These are phyloP conservation scores for Pythium dissimile DNA, from an alignment of 352 stramenopile species.

Conservation along the genomic window DNA sequence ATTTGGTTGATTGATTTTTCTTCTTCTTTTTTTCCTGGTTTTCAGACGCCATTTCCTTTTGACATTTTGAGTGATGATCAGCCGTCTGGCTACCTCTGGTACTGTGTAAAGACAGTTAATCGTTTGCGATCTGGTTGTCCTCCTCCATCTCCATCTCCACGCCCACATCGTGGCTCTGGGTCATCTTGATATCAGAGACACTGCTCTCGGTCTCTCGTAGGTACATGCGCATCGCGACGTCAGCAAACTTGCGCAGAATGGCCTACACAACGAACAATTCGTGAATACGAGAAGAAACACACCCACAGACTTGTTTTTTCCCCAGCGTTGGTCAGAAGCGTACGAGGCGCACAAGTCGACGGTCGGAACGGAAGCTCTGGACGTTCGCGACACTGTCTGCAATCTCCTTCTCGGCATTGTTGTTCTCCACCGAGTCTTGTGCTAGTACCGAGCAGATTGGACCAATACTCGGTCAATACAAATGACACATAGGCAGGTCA, in stretches of 20 bases:
- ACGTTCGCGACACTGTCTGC: constrained; percentile 62
- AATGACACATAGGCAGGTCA: neutral
- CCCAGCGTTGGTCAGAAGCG: neutral
- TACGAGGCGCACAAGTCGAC: constrained; percentile 68
- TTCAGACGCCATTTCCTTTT: too few species aligned
- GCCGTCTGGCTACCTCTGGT: too few species aligned
- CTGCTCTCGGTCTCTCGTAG: constrained; percentile 32
- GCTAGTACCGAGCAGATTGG: constrained; percentile 13
- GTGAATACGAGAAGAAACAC: neutral
- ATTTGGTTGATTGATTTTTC: neutral
- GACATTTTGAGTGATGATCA: too few species aligned
- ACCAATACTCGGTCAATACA: constrained; percentile 1
- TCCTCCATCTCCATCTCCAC: constrained; percentile 13
- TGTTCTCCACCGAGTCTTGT: constrained; percentile 44
- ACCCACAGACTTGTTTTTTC: neutral
- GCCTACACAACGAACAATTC: constrained; percentile 26
- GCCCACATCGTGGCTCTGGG: constrained; percentile 3
- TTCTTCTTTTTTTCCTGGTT: too few species aligned
- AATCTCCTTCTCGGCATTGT: constrained; percentile 46
- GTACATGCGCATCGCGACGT: constrained; percentile 66
- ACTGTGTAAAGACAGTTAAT: neutral
- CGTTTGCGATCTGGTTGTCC: constrained; percentile 18
- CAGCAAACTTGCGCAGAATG: constrained; percentile 63
- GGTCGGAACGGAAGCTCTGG: constrained; percentile 80
- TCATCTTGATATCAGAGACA: constrained; percentile 1